phyloP scores from a whole-genome alignment of 2,329 filamentous ascomycete genomes.

The Talaromyces sp. region DNA sequence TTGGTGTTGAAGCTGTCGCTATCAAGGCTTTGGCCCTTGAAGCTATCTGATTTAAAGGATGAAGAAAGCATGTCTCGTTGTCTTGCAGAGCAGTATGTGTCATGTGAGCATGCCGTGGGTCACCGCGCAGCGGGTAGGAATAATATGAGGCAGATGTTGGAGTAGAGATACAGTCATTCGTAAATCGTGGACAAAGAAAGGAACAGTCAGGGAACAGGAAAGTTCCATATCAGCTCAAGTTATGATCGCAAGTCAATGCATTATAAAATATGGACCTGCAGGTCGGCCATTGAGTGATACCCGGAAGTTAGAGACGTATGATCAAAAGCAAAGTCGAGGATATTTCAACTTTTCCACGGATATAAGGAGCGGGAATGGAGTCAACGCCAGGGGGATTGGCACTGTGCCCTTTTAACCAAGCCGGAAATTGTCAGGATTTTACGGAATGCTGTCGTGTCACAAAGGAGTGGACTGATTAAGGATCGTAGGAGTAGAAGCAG shows the following conservation, averaged over 20 bases:
- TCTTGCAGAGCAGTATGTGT: neutral
- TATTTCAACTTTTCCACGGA: neutral
- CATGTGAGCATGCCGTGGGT: conserved; percentile 11
- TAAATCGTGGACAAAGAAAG: neutral
- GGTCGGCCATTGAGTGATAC: neutral
- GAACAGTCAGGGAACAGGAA: neutral
- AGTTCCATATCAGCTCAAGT: conserved; percentile 15
- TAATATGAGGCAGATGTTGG: neutral
- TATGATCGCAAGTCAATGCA: neutral
- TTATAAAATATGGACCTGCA: neutral
- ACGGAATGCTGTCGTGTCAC: neutral
- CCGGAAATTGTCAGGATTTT: neutral
- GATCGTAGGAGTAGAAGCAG: neutral
- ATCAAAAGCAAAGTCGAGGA: neutral
- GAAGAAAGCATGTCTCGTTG: conserved; percentile 23
- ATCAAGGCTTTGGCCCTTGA: conserved; percentile 35
- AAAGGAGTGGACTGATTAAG: neutral
- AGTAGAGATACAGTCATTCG: neutral
- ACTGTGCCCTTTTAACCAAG: neutral
- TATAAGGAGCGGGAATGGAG: neutral
- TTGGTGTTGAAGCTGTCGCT: conserved; percentile 38
- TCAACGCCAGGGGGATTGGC: neutral
- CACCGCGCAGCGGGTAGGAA: conserved; percentile 3
- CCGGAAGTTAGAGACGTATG: neutral
- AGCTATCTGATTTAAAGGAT: conserved; percentile 31